These are phyloP conservation scores for Thozetella sp. DNA, from an alignment of 495 filamentous ascomycete species.

Conservation along the genomic window DNA sequence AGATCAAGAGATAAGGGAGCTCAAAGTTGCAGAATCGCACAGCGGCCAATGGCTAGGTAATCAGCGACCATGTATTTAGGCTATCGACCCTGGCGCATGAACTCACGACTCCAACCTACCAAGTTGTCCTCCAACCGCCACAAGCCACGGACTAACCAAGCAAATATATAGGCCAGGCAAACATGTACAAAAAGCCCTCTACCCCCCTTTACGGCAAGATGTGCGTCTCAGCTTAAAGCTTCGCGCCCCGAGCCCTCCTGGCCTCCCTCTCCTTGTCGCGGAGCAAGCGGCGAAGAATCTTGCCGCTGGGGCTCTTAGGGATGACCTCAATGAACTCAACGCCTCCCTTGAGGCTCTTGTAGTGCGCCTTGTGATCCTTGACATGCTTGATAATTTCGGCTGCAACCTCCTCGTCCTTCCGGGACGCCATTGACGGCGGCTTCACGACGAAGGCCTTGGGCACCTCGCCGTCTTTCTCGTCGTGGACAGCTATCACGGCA, in stretches of 20 bases:
- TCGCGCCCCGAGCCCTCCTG: conserved; percentile 61
- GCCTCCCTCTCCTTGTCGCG: conserved; percentile 78
- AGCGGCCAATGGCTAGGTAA: too few species aligned
- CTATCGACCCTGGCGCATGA: too few species aligned
- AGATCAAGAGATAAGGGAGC: too few species aligned
- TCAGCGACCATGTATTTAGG: too few species aligned
- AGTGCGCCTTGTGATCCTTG: conserved; percentile 78
- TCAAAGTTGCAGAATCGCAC: too few species aligned
- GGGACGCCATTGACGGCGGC: conserved; percentile 60
- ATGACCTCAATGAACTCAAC: conserved; percentile 74
- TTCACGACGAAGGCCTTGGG: conserved; percentile 90
- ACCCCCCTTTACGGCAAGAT: background rate
- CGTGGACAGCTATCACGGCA: conserved; percentile 79
- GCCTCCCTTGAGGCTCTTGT: conserved; percentile 90
- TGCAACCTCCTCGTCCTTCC: conserved; percentile 48
- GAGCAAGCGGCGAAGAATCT: conserved; percentile 83
- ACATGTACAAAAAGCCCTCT: too few species aligned
- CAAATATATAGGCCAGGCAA: too few species aligned
- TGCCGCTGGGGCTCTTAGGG: conserved; percentile 90
- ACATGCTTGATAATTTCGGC: conserved; percentile 75
- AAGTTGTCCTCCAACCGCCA: too few species aligned
- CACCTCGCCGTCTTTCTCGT: conserved; percentile 76
- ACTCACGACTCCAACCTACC: too few species aligned
- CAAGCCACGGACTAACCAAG: too few species aligned
- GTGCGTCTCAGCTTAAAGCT: conserved; percentile 26